A percentile compares a stretch with the other conserved stretches of the same genome.
phyloP scores from a whole-genome alignment of 495 filamentous ascomycete genomes.

The Astrothelium macrocarpum region DNA sequence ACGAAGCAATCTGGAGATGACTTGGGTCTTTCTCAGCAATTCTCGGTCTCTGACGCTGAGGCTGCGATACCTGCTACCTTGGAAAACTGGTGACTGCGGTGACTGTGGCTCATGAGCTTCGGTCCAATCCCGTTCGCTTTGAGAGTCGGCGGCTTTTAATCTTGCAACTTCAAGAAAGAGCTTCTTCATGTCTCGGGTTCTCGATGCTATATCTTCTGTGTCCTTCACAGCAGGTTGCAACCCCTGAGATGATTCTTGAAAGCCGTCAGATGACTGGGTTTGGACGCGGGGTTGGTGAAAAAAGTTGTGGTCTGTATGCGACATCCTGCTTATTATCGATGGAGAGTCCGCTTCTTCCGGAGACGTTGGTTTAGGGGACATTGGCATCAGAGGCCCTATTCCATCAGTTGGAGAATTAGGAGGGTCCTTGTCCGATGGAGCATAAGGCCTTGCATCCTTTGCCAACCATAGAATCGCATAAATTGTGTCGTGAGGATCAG shows the following conservation, averaged over 20 bases:
- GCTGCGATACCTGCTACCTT: not conserved
- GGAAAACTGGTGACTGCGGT: not conserved
- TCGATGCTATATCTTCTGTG: not conserved
- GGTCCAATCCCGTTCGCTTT: not conserved
- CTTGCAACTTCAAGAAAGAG: not conserved
- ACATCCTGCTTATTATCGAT: not conserved
- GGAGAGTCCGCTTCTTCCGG: not conserved
- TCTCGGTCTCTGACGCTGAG: not conserved
- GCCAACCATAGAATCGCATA: constrained; percentile 20
- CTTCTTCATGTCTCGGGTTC: not conserved
- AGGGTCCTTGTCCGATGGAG: not conserved
- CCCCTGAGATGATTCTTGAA: not conserved
- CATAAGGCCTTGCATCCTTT: constrained; percentile 14
- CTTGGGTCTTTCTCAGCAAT: not conserved
- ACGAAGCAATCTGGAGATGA: not conserved
- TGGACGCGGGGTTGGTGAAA: not conserved
- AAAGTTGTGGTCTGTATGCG: not conserved
- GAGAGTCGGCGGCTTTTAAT: not conserved
- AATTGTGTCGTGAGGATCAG: constrained; percentile 13
- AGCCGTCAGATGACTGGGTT: not conserved
- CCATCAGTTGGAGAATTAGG: not conserved
- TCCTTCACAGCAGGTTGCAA: not conserved
- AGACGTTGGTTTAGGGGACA: not conserved
- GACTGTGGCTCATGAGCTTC: not conserved
- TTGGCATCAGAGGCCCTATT: not conserved